Base-by-base conservation (phyloP, 371 early-diverging fungal genomes). In the Lichtheimia corymbifera region DNA sequence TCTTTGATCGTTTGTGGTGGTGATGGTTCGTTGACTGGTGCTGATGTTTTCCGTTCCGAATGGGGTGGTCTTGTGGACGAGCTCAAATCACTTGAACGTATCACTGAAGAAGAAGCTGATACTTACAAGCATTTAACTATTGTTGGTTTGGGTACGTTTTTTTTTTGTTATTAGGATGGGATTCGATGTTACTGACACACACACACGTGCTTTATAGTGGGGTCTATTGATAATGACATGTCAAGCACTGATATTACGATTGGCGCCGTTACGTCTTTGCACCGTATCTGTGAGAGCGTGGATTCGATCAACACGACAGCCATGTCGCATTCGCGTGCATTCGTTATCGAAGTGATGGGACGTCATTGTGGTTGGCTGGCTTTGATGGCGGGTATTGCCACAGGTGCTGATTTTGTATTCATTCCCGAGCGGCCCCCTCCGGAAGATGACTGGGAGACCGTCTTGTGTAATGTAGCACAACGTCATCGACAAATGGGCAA, bases 291-390 rank as follows among this genome's bases (percentile, higher is more conserved):
- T 70, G 99, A 99, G 68, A 82, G 91, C 30, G 88, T 99, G 11
- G 99, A 99, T 71, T 90, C 93, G 2, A 88, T 99, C 45, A 84
- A 90, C 25, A 91, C 93, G 53, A 99, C 99, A 2, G 99, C 99
- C 42, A 80, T 85, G 51, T 97, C 97, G 57, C 99, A 99, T 74
- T 89, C 92, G 50, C 90, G 99, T 55, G 96, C 96, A 3, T 99
- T 99, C 72, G 96, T 99, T 1, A 88, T 99, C 43, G 99, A 99
- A 71, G 98, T 98, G 28, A 99, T 99, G 99, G 99, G 99, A 11
- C 89, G 99, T 55, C 94, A 97, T 70, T 99, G 99, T 73, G 99
- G 99, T 35, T 99, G 99, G 99, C 82, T 99, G 24, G 97, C 97
- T n/a, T 79, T 99, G 17, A 95, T 94, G 92, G 94, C 99, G 7